These are phyloP conservation scores for Ganoderma leucocontextum DNA, from an alignment of 1,284 basidiomycete genomes.

Conservation along the genomic window DNA sequence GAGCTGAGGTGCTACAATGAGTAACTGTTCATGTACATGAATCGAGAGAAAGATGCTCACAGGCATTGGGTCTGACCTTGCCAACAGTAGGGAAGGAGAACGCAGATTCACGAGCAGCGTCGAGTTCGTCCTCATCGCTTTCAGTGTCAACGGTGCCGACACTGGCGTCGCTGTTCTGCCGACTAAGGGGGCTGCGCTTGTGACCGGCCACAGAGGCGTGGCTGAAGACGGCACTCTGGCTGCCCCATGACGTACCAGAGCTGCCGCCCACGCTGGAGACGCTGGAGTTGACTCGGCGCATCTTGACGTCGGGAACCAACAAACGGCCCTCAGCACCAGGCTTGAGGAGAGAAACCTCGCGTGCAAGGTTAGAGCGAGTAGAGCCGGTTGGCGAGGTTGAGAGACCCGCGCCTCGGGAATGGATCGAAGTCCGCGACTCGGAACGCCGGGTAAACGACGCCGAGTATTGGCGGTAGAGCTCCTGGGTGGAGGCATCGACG, in stretches of 20 bases:
- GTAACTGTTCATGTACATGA: constrained; percentile 24
- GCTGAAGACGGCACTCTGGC: constrained; percentile 27
- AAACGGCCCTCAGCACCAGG: constrained; percentile 69
- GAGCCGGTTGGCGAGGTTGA: constrained; percentile 44
- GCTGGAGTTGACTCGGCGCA: constrained; percentile 47
- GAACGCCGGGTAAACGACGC: constrained; percentile 59
- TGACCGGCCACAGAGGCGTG: constrained; percentile 25
- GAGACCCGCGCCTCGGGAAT: constrained; percentile 33
- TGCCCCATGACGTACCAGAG: constrained; percentile 35
- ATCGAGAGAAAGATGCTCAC: constrained; percentile 24
- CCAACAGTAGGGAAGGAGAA: constrained; percentile 32
- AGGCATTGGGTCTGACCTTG: constrained; percentile 42
- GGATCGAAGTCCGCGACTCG: constrained; percentile 55
- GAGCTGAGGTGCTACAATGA: constrained; percentile 47
- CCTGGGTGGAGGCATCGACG: constrained; percentile 39
- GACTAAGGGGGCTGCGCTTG: constrained; percentile 51
- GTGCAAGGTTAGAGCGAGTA: constrained; percentile 38
- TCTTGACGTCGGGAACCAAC: constrained; percentile 69
- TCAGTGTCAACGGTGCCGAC: constrained; percentile 42
- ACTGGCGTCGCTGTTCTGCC: constrained; percentile 44
- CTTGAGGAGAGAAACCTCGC: constrained; percentile 60
- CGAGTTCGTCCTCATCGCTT: constrained; percentile 46
- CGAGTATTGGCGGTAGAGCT: constrained; percentile 62
- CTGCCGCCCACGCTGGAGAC: constrained; percentile 36
- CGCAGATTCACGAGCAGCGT: constrained; percentile 23